Evolutionary conservation across 805 yeast species (phyloP).

Genomic region (Metschnikowia aberdeeniae): DNA sequence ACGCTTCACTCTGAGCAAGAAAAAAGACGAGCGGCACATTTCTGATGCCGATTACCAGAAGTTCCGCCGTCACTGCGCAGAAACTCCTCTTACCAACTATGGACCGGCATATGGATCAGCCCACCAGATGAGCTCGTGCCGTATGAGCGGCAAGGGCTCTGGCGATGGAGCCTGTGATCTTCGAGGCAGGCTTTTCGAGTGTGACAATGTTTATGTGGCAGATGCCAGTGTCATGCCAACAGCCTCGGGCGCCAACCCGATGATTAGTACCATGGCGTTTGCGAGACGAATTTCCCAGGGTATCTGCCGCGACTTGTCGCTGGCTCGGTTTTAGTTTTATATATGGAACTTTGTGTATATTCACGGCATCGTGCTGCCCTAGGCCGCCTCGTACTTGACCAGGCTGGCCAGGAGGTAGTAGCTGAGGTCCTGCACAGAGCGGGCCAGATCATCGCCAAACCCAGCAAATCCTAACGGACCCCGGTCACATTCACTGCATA

Average conservation of each 20-base stretch:
- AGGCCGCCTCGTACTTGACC: constrained; percentile 32
- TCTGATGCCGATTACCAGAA: constrained; percentile 41
- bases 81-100: constrained; percentile 25
- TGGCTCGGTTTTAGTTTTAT: constrained; percentile 2
- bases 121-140: constrained; percentile 51
- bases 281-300: constrained; percentile 41
- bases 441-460: constrained; percentile 21
- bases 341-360: no score
- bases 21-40: constrained; percentile 33
- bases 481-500: constrained; percentile 73
- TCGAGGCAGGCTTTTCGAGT: constrained; percentile 45
- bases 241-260: constrained; percentile 54
- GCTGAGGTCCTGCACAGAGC: constrained; percentile 35
- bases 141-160: constrained; percentile 48
- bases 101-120: constrained; percentile 43
- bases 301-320: constrained; percentile 31
- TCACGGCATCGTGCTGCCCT: no score
- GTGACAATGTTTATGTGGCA: constrained; percentile 45
- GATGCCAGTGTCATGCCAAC: constrained; percentile 50
- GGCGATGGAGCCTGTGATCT: constrained; percentile 40
- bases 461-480: constrained; percentile 77
- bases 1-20: constrained; percentile 28
- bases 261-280: constrained; percentile 46
- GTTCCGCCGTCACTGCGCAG: constrained; percentile 30
- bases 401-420: constrained; percentile 47